Base-by-base conservation (phyloP, 768 basidiomycete species). In the Baorangia bicolor region DNA sequence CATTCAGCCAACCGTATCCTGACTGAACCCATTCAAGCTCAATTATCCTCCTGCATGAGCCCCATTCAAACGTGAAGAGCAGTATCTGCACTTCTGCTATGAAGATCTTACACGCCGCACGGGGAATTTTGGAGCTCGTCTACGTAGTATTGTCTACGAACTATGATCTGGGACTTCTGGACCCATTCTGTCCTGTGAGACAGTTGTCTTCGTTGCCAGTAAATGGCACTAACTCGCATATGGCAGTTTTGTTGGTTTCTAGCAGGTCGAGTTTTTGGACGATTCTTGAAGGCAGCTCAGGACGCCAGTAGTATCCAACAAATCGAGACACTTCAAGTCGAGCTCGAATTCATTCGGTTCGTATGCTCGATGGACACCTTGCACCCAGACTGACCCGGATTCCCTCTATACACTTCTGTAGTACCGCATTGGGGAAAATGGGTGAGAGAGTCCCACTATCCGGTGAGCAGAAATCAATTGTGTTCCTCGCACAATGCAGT, bases 31-130 rank as follows among this genome's bases (percentile, higher is more conserved):
- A 28, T 61, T 31, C 43, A 59, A 92, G 90, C 13, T 81, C 86
- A 7, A 81, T 74, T 14, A 86, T 92, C 49, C 74, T 90, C 20
- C 71, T 92, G 39, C 90, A 91, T 61, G 90, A 92, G 59, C 87
- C 88, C 4, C 88, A 90, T 63, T 87, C 88, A 18, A 80, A 82
- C 55, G 75, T 87, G 44, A 75, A 76, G 25, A 74, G 70, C 43
- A 76, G 77, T 18, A 81, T 81, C 34, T 91, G 88, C 61, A 76
- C 83, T 39, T 90, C 87, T 39, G 85, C 88, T 14, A 76, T 84
- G 60, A 87, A 83, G 63, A 84, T 90, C 30, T 73, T 90, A 9
- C 80, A 79, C 1, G 82, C 88, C 25, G 81, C 88, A 3, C 80
- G 89, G 45, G 77, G 80, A 1, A 82, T 88, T 38, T 73, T 90